phyloP scores from a whole-genome alignment of 2,329 filamentous ascomycete genomes.

The Ceratocystiopsis brevicomis region DNA sequence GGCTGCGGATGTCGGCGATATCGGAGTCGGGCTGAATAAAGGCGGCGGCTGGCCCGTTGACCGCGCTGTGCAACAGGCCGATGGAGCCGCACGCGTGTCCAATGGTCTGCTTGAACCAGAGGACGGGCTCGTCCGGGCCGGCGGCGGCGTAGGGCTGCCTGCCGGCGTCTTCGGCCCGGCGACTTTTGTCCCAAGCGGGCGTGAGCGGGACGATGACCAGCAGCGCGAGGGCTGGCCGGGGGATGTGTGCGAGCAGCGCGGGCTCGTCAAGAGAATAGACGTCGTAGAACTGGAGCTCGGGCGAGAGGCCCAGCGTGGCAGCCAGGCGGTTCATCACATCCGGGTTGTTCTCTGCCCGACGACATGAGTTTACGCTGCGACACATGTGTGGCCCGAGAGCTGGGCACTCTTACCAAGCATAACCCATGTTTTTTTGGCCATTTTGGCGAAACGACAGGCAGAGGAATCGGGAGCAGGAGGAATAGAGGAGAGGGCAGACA shows the following conservation, averaged over 20 bases:
- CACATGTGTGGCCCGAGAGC: too few relatives aligned
- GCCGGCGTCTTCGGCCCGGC: conserved; percentile 34
- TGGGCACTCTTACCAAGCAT: too few relatives aligned
- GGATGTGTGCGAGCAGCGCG: conserved; percentile 27
- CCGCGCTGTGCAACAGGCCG: conserved; percentile 54
- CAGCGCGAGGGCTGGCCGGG: conserved; percentile 43
- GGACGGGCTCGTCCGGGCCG: conserved; percentile 38
- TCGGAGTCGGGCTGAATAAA: conserved; percentile 33
- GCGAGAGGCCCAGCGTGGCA: conserved; percentile 45
- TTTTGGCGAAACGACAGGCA: too few relatives aligned
- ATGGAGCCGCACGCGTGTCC: conserved; percentile 67
- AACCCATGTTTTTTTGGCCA: too few relatives aligned
- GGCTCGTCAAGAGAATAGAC: conserved; percentile 18
- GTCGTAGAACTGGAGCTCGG: neutral
- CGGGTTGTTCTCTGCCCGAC: conserved; percentile 14
- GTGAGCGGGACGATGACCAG: conserved; percentile 63
- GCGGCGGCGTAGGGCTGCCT: conserved; percentile 8
- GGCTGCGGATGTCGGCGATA: conserved; percentile 38
- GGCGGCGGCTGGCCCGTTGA: conserved; percentile 43
- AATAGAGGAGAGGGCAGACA: too few relatives aligned
- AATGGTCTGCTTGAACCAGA: conserved; percentile 78
- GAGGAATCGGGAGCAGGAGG: too few relatives aligned
- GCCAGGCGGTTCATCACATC: conserved; percentile 59
- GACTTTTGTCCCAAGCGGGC: conserved; percentile 14
- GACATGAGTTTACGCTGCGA: neutral